Evolutionary conservation across 2,329 filamentous ascomycete species (phyloP), one percentile per base, ranked within the genome.

Genomic region (Dryadomyces quercus-mongolicae): DNA sequence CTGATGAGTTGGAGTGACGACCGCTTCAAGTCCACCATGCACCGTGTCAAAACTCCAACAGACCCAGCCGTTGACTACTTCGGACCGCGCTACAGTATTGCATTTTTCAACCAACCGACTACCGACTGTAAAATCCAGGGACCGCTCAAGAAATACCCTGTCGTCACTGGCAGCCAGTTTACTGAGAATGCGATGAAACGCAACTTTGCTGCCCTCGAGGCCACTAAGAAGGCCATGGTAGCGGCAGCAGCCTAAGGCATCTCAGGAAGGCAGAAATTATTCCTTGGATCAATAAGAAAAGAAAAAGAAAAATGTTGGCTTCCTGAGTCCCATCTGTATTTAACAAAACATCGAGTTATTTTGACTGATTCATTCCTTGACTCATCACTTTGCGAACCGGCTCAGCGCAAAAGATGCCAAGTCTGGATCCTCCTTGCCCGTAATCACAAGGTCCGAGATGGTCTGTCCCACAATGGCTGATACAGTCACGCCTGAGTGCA

Each of bases 1-100:
- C 69, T 85, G 16, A 84, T 85, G 82, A 76, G 71, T 45, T 84
- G 81, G 80, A 79, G 74, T 31, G 81, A 85, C 62, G 82, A 85
- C 64, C 74, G 80, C 20, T 84, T 85, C 70, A 85, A 84, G 66
- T 80, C 75, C 44, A 83, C 81, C 0, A 80, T 82, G 53, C 82
- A 85, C 65, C 74, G 81, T 3, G 81, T 85, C 55, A 81, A 80
- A 66, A 78, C 80, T 1, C 80, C 80, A 0, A 71, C 67, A 31
- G 77, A 82, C 59, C 68, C 70, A 0, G 62, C 62, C 38, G 49
- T 40, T 8, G 73, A 76, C 60, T 81, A 75, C 62, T 84, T 75
- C 60, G 79, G 79, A 5, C 73, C 77, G 59, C 71, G 81, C 45
- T 85, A 82, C 63, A 82, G 78, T 63, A 80, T 85, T 62, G 81